These are phyloP conservation scores for Magnolia changhungtana DNA, from an alignment of 164 flowering plant species.

Conservation along the genomic window DNA sequence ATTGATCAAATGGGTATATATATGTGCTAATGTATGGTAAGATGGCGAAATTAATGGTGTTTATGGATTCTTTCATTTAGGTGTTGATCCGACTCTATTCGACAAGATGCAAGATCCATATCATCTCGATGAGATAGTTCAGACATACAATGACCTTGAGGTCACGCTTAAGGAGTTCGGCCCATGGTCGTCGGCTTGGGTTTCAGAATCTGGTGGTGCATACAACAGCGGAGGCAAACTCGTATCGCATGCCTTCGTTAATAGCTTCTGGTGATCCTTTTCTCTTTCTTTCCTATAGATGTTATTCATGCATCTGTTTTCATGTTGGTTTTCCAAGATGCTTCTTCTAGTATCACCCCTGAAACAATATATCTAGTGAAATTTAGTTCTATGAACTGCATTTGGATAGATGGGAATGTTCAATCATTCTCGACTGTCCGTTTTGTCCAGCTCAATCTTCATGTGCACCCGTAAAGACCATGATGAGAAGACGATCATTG, in stretches of 20 bases:
- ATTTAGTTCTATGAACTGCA: too few relatives aligned
- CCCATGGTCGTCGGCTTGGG: slow-evolving; percentile 68
- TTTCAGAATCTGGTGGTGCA: slow-evolving; percentile 78
- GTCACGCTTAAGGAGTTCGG: slow-evolving; percentile 18
- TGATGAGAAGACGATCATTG: too few relatives aligned
- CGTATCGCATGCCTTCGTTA: slow-evolving; percentile 47
- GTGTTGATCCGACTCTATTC: slow-evolving; percentile 43
- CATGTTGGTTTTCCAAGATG: too few relatives aligned
- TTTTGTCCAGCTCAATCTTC: too few relatives aligned
- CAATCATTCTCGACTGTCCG: too few relatives aligned
- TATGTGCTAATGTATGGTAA: too few relatives aligned
- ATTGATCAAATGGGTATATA: too few relatives aligned
- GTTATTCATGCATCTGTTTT: too few relatives aligned
- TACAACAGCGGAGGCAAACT: slow-evolving; percentile 60
- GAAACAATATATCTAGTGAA: too few relatives aligned
- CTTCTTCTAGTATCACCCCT: too few relatives aligned
- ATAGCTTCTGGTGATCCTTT: slow-evolving; percentile 52
- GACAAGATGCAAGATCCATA: slow-evolving; percentile 49
- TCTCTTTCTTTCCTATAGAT: background rate
- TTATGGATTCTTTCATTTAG: slow-evolving; percentile 18
- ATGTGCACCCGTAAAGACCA: too few relatives aligned
- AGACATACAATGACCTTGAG: slow-evolving; percentile 35
- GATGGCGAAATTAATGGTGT: background rate
- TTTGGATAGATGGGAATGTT: too few relatives aligned
- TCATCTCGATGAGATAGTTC: slow-evolving; percentile 33